Base-by-base conservation (phyloP, 139 green algal genomes). In the Chlamydomonas schloesseri region DNA sequence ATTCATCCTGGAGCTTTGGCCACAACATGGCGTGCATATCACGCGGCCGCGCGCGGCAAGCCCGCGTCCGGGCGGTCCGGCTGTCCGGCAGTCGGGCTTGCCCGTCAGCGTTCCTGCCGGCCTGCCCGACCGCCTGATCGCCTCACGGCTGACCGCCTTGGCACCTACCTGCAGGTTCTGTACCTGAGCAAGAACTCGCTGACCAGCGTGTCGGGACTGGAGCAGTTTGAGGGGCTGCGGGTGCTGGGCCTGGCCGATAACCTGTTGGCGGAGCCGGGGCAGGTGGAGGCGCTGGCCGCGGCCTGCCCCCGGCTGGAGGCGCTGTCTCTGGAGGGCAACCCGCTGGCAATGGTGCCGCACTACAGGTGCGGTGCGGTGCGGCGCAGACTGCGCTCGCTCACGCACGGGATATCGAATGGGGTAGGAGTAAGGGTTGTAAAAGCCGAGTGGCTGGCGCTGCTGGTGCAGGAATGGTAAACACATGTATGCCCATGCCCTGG, bases 291-390 rank as follows among this genome's bases (percentile, higher is more conserved):
- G 5, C 71, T 95, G 47, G 68, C 81, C 1, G 72, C 33, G 1
- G 68, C 64, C 20, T 89, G 88, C 50, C 84, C 83, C 3, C 14
- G 8, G 0, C 84, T 96, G 53, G 88, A 95, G 71, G 91, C 88
- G 13, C 88, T 94, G 47, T 94, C 69, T 68, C 88, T 97, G 79
- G 92, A 96, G 47, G 92, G 94, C 71, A 97, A 97, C 90, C 94
- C 94, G 15, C 29, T 96, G 4, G 47, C 87, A 0, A 57, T 70
- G 0, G 83, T 95, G 55, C 94, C 94, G 23, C 88, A 93, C 88
- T 96, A 96, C 89, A 88, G 89, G 89, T 89, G 15, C 2, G 53
- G 29, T 1, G 4, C 8, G 13, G 42, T 50, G 42, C 42, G 42
- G 42, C 42, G 42, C n/a, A n/a, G n/a, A n/a, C n/a, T n/a, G n/a